These are phyloP conservation scores for Nyssa sinensis DNA, from an alignment of 148 eudicot genomes.

Conservation along the genomic window DNA sequence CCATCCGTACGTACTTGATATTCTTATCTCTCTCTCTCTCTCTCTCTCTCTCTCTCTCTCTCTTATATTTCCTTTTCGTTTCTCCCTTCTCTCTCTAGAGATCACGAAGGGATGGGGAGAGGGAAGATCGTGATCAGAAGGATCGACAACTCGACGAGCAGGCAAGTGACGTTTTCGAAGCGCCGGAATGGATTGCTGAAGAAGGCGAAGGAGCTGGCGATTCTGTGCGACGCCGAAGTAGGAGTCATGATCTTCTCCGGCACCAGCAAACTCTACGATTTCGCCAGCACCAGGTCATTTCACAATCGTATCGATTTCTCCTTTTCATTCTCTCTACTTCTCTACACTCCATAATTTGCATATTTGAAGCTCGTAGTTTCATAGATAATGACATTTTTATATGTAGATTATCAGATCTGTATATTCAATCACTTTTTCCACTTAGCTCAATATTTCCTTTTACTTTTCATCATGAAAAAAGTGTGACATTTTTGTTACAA, in stretches of 20 bases:
- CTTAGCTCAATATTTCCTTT: too few relatives aligned
- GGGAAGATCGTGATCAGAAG: conserved; percentile 65
- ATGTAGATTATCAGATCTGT: too few relatives aligned
- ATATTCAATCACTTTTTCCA: too few relatives aligned
- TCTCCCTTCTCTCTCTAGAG: not conserved
- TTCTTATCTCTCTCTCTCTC: not conserved
- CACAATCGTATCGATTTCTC: too few relatives aligned
- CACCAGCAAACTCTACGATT: conserved; percentile 55
- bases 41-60: too few relatives aligned
- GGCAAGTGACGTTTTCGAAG: conserved; percentile 68
- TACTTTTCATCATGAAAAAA: too few relatives aligned
- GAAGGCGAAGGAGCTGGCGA: conserved; percentile 59
- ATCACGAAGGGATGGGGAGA: conserved; percentile 41
- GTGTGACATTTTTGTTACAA: too few relatives aligned
- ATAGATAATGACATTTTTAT: too few relatives aligned
- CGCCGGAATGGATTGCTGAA: conserved; percentile 55
- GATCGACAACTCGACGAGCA: conserved; percentile 61
- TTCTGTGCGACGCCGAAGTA: conserved; percentile 63
- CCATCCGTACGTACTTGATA: not conserved
- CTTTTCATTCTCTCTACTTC: too few relatives aligned
- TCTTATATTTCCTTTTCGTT: not conserved
- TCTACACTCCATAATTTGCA: too few relatives aligned
- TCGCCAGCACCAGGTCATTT: conserved; percentile 49
- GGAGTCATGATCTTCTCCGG: conserved; percentile 66
- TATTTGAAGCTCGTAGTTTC: too few relatives aligned